These are phyloP conservation scores for Alternaria postmessia DNA, from an alignment of 2,329 filamentous ascomycete species.

Conservation along the genomic window DNA sequence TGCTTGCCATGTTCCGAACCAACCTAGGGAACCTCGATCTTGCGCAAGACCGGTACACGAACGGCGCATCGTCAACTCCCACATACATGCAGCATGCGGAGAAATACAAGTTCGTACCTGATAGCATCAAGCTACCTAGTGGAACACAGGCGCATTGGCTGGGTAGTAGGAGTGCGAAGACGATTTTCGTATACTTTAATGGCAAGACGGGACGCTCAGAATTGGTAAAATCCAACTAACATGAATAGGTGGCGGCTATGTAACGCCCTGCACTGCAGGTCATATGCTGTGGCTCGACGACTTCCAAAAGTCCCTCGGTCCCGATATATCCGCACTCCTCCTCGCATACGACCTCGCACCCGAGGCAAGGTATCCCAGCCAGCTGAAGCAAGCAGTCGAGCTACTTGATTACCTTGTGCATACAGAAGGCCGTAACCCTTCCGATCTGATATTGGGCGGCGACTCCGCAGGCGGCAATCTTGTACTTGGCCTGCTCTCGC, in stretches of 20 bases:
- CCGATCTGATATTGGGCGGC: conserved; percentile 58
- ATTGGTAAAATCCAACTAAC: conserved; percentile 8
- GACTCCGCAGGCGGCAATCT: conserved; percentile 65
- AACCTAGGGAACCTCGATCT: conserved; percentile 41
- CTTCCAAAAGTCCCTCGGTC: conserved; percentile 56
- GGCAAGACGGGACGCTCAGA: conserved; percentile 37
- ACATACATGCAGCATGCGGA: conserved; percentile 49
- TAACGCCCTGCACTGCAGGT: conserved; percentile 55
- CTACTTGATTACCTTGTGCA: conserved; percentile 55
- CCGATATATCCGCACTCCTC: conserved; percentile 60
- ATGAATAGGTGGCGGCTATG: conserved; percentile 64
- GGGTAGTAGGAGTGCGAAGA: conserved; percentile 49
- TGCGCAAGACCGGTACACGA: conserved; percentile 47
- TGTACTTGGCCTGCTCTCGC: conserved; percentile 56
- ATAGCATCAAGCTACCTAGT: conserved; percentile 49
- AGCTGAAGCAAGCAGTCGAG: conserved; percentile 58
- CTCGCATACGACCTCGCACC: conserved; percentile 68
- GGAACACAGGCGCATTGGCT: conserved; percentile 59
- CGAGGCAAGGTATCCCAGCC: conserved; percentile 56
- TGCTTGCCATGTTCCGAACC: conserved; percentile 41
- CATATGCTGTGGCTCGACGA: conserved; percentile 60
- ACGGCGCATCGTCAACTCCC: conserved; percentile 35
- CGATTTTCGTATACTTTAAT: conserved; percentile 58
- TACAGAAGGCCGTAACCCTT: conserved; percentile 45
- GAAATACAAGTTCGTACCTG: conserved; percentile 47